phyloP scores from a whole-genome alignment of 257 asterid species.

The Mentha longifolia region DNA sequence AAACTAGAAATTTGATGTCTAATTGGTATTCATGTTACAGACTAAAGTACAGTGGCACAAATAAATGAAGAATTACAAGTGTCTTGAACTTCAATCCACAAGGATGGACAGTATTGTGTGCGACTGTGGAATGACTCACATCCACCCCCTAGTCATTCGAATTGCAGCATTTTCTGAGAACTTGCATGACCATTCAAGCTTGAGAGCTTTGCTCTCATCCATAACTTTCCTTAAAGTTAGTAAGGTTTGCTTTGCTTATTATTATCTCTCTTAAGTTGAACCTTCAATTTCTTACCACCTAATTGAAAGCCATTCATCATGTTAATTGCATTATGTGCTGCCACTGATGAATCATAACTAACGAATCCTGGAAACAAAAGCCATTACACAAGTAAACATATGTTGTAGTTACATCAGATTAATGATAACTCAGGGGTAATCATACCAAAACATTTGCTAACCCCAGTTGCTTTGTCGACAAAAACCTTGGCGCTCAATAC shows the following conservation, averaged over 20 bases:
- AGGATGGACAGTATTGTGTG: conserved; percentile 44
- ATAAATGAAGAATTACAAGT: conserved; percentile 68
- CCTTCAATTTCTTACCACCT: conserved; percentile 95
- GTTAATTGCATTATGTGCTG: conserved; percentile 85
- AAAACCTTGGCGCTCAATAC: conserved; percentile 90
- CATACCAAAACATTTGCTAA: conserved; percentile 95
- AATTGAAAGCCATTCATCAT: conserved; percentile 90
- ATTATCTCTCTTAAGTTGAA: conserved; percentile 88
- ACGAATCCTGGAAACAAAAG: conserved; percentile 75
- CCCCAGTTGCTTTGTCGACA: conserved; percentile 89
- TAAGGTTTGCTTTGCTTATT: conserved; percentile 63
- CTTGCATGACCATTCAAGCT: conserved; percentile 41
- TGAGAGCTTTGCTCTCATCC: conserved; percentile 40
- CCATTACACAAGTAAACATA: conserved; percentile 24
- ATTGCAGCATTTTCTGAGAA: conserved; percentile 48
- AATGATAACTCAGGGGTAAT: conserved; percentile 26
- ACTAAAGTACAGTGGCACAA: conserved; percentile 61
- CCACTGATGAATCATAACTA: conserved; percentile 82
- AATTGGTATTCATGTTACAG: conserved; percentile 55
- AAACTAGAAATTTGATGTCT: conserved; percentile 53
- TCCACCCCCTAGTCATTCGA: conserved; percentile 39
- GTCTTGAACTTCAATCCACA: conserved; percentile 57
- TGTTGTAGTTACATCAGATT: conserved; percentile 2
- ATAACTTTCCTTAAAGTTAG: conserved; percentile 47
- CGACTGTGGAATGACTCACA: conserved; percentile 36